Base-by-base conservation (phyloP, 1,284 basidiomycete species). In the Leccinum subrobustum region DNA sequence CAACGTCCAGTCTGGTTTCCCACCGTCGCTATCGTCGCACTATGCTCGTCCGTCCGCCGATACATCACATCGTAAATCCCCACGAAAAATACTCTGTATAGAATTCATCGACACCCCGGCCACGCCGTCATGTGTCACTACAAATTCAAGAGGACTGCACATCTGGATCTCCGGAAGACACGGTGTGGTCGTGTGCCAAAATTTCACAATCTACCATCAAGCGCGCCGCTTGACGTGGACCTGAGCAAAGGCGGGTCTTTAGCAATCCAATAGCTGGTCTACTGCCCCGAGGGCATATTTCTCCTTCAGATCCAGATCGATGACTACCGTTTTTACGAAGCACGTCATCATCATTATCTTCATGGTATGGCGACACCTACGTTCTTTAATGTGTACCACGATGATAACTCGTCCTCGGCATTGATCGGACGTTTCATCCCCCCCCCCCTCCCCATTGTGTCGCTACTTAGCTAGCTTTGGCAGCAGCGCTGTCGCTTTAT, bases 151-250 rank as follows among this genome's bases (percentile, higher is more conserved):
- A 64, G 25, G 29, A 37, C 14, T 47, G 27, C 27, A 42, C 47
- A 60, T 52, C 61, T 52, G 60, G 20, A 7, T 52, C 60, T 4
- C 48, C 62, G 7, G 60, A 54, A 58, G 62, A 65, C 27, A 50
- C 3, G 25, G 25, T 72, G 31, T 72, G 70, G 70, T 73, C 70
- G 42, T 72, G 70, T 64, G 70, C 70, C 39, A 72, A 75, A 54
- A 75, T 72, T 9, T 65, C 73, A 0, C 72, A 60, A 35, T 74
- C 70, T 35, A 29, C 60, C 42, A 11, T 48, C 9, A 72, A 72
- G 55, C 68, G 63, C 12, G 60, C 70, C 48, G 63, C 71, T 59
- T 71, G 73, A 62, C 60, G 63, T n/a, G 63, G 67, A 6, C 58
- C 63, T 14, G 5, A 57, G 2, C 59, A 68, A 60, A 64, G 60